Conservation (phyloP, 2,329 filamentous ascomycete species). For the Colletotrichum orbiculare region DNA sequence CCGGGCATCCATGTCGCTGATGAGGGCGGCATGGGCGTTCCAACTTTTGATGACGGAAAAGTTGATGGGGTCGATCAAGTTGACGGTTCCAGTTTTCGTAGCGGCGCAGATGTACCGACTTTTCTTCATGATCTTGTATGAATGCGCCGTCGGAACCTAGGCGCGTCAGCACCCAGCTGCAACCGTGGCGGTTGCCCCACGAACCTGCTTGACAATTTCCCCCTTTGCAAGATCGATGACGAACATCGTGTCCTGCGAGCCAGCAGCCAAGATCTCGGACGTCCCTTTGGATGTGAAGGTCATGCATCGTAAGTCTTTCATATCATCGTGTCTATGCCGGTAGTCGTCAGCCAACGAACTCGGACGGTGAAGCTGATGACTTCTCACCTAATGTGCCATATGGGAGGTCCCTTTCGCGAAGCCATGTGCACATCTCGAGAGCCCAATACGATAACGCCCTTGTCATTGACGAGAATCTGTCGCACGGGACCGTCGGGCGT, state of each 20-base stretch:
- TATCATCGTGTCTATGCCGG: constrained; percentile 70
- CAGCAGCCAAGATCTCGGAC: constrained; percentile 86
- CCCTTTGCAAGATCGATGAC: constrained; percentile 78
- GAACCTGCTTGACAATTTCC: constrained; percentile 74
- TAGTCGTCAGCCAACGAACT: constrained; percentile 24
- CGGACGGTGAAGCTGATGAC: constrained; percentile 3
- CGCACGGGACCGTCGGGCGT: constrained; percentile 81
- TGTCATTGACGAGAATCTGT: constrained; percentile 91
- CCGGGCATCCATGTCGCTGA: constrained; percentile 97
- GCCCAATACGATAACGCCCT: constrained; percentile 88
- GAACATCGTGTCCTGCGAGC: constrained; percentile 88
- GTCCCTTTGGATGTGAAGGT: constrained; percentile 90
- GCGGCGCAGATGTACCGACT: constrained; percentile 93
- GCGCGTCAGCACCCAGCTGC: constrained; percentile 44
- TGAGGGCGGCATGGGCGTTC: constrained; percentile 87
- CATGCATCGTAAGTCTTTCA: constrained; percentile 93
- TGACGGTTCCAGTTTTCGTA: constrained; percentile 82
- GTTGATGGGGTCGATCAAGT: constrained; percentile 84
- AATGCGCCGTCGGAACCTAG: constrained; percentile 75
- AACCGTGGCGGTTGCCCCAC: constrained; percentile 11
- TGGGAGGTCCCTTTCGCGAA: constrained; percentile 80
- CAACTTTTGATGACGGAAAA: constrained; percentile 86
- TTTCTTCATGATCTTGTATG: constrained; percentile 93
- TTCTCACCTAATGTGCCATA: constrained; percentile 86
- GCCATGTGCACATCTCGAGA: constrained; percentile 88